Conservation (phyloP, 2,329 filamentous ascomycete species). For the Cordyceps javanica region DNA sequence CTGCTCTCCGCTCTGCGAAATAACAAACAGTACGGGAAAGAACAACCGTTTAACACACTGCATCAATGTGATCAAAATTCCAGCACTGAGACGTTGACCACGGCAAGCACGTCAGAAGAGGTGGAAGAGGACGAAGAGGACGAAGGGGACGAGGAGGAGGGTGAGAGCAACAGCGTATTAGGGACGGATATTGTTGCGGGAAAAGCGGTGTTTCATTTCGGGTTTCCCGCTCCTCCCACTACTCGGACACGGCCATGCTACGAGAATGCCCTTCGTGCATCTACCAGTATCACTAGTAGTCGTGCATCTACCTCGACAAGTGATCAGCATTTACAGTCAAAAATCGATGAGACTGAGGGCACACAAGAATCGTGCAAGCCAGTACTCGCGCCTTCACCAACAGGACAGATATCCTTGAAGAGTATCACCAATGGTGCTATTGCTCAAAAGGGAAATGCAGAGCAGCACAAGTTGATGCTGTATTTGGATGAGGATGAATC, state of each 20-base stretch:
- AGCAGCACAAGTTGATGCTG: conserved; percentile 17
- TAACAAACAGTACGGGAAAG: conserved; percentile 50
- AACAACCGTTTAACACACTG: conserved; percentile 38
- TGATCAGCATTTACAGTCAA: background rate
- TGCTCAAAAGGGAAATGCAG: conserved; percentile 12
- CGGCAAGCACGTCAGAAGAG: background rate
- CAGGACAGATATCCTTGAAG: background rate
- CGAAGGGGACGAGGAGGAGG: no score
- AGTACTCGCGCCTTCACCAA: background rate
- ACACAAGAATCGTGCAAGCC: background rate
- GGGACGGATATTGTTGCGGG: conserved; percentile 23
- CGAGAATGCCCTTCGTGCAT: background rate
- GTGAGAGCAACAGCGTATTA: background rate
- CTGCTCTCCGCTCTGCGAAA: conserved; percentile 50
- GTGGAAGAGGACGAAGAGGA: no score
- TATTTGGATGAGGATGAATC: conserved; percentile 28
- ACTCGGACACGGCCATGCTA: conserved; percentile 19
- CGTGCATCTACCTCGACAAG: background rate
- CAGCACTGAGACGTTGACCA: background rate
- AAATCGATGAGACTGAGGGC: background rate
- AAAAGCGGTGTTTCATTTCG: conserved; percentile 25
- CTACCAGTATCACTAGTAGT: background rate
- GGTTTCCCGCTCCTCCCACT: conserved; percentile 29
- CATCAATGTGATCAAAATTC: conserved; percentile 25
- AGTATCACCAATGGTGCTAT: conserved; percentile 17